A percentile compares a stretch with the other conserved stretches of the same genome.
Evolutionary conservation across 1,284 basidiomycete genomes (phyloP).

Genomic region (Apiotrichum gracile): DNA sequence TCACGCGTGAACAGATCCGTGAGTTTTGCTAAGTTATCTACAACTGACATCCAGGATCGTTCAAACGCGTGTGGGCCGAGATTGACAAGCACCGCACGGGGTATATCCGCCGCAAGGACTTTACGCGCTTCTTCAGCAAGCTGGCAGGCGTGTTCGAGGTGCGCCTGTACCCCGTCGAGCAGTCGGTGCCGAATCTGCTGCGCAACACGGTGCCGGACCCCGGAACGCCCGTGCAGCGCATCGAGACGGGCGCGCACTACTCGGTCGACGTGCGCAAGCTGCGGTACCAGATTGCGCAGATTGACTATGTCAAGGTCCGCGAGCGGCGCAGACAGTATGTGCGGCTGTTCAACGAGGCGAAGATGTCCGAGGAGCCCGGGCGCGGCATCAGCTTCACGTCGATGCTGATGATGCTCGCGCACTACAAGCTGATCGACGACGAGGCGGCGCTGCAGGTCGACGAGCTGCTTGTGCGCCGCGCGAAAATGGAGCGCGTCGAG

Average conservation of each 20-base stretch:
- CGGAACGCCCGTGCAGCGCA: constrained; percentile 18
- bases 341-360: constrained; percentile 78
- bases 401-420: constrained; percentile 82
- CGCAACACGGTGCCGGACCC: constrained; percentile 24
- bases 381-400: constrained; percentile 84
- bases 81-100: constrained; percentile 75
- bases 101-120: constrained; percentile 63
- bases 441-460: constrained; percentile 75
- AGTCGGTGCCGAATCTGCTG: constrained; percentile 58
- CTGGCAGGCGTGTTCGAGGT: constrained; percentile 65
- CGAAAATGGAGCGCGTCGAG: constrained; percentile 69
- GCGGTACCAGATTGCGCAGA: constrained; percentile 54
- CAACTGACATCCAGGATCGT: constrained; percentile 46
- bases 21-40: constrained; percentile 10
- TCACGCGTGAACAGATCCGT: constrained; percentile 84
- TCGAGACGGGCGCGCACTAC: constrained; percentile 41
- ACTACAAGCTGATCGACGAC: constrained; percentile 88
- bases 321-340: constrained; percentile 65
- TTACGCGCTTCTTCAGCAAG: constrained; percentile 69
- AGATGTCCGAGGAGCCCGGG: constrained; percentile 62
- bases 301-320: constrained; percentile 62
- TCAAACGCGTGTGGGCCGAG: constrained; percentile 90
- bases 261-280: constrained; percentile 65
- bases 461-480: constrained; percentile 68
- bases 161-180: constrained; percentile 68